phyloP scores from a whole-genome alignment of 371 early-diverging fungal genomes.

The Capniomyces stellatus region DNA sequence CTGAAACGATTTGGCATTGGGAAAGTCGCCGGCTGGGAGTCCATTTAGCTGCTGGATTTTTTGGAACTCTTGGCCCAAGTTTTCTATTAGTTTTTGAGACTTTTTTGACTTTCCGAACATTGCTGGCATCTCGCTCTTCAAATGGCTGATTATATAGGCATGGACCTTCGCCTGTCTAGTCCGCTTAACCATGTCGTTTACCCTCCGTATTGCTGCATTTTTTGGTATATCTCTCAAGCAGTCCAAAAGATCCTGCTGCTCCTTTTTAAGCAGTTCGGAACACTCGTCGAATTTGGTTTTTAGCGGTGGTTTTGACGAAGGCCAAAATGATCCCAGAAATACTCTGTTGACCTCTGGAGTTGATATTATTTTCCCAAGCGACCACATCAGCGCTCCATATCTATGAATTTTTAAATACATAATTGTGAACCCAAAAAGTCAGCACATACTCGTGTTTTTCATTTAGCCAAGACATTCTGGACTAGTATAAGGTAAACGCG shows the following conservation, averaged over 20 bases:
- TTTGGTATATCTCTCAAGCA: constrained; percentile 57
- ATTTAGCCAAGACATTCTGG: too few relatives aligned
- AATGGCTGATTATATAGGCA: constrained; percentile 56
- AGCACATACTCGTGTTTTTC: not conserved
- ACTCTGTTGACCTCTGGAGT: constrained; percentile 82
- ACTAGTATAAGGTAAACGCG: not conserved
- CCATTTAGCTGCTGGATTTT: constrained; percentile 50
- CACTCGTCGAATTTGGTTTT: constrained; percentile 43
- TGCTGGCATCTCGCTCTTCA: constrained; percentile 59
- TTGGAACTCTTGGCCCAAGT: constrained; percentile 47
- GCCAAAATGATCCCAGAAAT: constrained; percentile 69
- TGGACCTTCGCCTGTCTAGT: constrained; percentile 69
- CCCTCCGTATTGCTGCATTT: constrained; percentile 71
- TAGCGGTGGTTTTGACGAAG: constrained; percentile 42
- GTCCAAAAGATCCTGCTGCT: constrained; percentile 55
- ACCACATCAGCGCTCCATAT: constrained; percentile 89
- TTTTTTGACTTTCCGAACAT: constrained; percentile 64
- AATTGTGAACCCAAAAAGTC: too few relatives aligned
- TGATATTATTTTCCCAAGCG: constrained; percentile 69
- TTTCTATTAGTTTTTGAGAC: constrained; percentile 45
- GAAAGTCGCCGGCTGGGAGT: constrained; percentile 55
- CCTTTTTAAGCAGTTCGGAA: constrained; percentile 43
- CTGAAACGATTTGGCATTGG: constrained; percentile 41
- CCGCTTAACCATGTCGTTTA: constrained; percentile 82
- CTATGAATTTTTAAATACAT: constrained; percentile 11